These are phyloP conservation scores for Crithidia acanthocephali DNA, from an alignment of 208 protist genomes.

Conservation along the genomic window DNA sequence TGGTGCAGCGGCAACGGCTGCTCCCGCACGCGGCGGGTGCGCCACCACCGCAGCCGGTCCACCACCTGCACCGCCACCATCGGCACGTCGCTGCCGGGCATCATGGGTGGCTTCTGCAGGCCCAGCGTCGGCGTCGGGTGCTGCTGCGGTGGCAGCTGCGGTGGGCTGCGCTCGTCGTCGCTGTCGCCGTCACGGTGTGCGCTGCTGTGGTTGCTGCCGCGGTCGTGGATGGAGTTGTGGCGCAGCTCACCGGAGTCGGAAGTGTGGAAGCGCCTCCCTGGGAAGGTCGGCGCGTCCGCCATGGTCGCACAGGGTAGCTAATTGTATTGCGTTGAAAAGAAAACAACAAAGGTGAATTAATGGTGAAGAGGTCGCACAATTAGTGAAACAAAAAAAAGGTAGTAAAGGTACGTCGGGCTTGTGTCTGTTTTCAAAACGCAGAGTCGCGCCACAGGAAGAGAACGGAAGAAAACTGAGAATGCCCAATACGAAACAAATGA, in stretches of 20 bases:
- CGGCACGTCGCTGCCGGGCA: neutral
- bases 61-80: slow-evolving; percentile 47
- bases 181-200: neutral
- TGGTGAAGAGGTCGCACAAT: neutral
- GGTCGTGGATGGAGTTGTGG: slow-evolving; percentile 27
- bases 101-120: slow-evolving; percentile 2
- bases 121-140: slow-evolving; percentile 6
- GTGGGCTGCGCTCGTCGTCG: neutral
- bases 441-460: too few species aligned
- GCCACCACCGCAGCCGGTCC: slow-evolving; percentile 84
- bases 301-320: neutral
- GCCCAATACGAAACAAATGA: too few species aligned
- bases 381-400: neutral
- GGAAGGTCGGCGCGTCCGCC: slow-evolving; percentile 4
- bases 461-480: too few species aligned
- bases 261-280: slow-evolving; percentile 18
- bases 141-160: neutral
- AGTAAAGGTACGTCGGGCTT: too few species aligned
- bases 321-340: neutral
- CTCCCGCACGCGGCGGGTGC: slow-evolving; percentile 44
- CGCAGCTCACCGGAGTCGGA: slow-evolving; percentile 7
- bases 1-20: slow-evolving; percentile 48
- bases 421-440: too few species aligned
- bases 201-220: slow-evolving; percentile 12
- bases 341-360: neutral